Base-by-base conservation (phyloP, 331 rosid genomes). In the Telfairia occidentalis region DNA sequence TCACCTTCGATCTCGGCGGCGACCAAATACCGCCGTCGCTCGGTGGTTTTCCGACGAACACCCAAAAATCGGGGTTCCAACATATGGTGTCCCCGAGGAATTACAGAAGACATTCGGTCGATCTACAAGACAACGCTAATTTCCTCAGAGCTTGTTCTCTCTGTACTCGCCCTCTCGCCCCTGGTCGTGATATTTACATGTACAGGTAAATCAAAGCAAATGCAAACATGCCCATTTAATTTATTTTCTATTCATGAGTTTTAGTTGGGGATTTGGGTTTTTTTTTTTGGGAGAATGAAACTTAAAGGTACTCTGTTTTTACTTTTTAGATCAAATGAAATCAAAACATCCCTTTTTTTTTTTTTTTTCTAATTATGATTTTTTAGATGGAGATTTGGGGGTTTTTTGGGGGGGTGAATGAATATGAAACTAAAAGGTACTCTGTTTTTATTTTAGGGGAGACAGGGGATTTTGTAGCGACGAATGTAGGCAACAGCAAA, bases 171-270 rank as follows among this genome's bases (percentile, higher is more conserved):
- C 87, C 40, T 52, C 82, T 93, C 81, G 77, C 89, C 35, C 83
- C 95, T 4, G 92, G 87, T 57, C 88, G 89, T 5, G 98, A 93
- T 86, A 88, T 93, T 82, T 93, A 89, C 71, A 93, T 93, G 96
- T 93, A 93, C 53, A 92, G 89, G 98, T 92, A 69, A 38, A 30
- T 59, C 23, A 29, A 29, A 28, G 26, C 28, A 0, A 16, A 28
- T 28, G 10, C 38, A n/a, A 3, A 40, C 37, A 38, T 5, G 32
- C 48, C 15, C 2, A 19, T 18, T n/a, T 19, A n/a, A n/a, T n/a
- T 50, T 5, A 52, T 52, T n/a, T 52, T 52, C 28, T 19, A 7
- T 52, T 52, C 21, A 52, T 23, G 30, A 8, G 0, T 8, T 53
- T 53, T 9, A 9, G 11, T 5, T 7, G 0, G 1, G 19, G 57